Evolutionary conservation across 2,329 filamentous ascomycete species (phyloP).

Genomic region (Chrysoporthe austroafricana): DNA sequence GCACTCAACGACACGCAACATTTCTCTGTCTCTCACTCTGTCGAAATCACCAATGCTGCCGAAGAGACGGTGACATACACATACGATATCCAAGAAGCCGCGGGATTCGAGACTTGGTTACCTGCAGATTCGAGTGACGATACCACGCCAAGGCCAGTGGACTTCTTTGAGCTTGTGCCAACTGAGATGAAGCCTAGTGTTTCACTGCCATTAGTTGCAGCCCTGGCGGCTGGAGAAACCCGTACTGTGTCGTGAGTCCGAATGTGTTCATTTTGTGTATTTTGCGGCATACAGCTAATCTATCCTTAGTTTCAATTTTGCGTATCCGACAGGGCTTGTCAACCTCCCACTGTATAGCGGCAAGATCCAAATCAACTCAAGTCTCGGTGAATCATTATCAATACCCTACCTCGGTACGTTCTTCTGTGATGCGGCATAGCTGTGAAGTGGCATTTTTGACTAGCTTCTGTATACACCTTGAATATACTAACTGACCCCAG

Average conservation of each 20-base stretch:
- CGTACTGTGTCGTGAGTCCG: slow-evolving; percentile 6
- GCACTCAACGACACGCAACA: slow-evolving; percentile 53
- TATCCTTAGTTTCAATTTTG: slow-evolving; percentile 31
- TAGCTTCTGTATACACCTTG: no score
- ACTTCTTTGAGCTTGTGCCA: slow-evolving; percentile 18
- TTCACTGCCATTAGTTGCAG: slow-evolving; percentile 7
- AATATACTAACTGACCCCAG: background rate
- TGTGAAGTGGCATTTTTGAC: no score
- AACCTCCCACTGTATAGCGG: slow-evolving; percentile 41
- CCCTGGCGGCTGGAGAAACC: slow-evolving; percentile 21
- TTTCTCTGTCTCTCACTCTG: slow-evolving; percentile 37
- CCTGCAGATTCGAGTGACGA: slow-evolving; percentile 1
- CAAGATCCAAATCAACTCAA: slow-evolving; percentile 38
- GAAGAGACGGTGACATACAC: slow-evolving; percentile 22
- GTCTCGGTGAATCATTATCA: slow-evolving; percentile 38
- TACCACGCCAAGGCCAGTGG: slow-evolving; percentile 5
- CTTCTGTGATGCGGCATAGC: background rate
- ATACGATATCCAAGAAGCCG: slow-evolving; percentile 20
- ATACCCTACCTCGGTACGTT: slow-evolving; percentile 39
- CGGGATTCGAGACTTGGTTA: slow-evolving; percentile 23
- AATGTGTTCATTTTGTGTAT: background rate
- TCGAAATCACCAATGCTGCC: slow-evolving; percentile 23
- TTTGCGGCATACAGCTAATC: background rate
- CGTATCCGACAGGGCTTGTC: slow-evolving; percentile 33
- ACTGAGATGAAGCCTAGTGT: slow-evolving; percentile 17